Base-by-base conservation (phyloP, 208 protist genomes). In the Leishmania turanica region DNA sequence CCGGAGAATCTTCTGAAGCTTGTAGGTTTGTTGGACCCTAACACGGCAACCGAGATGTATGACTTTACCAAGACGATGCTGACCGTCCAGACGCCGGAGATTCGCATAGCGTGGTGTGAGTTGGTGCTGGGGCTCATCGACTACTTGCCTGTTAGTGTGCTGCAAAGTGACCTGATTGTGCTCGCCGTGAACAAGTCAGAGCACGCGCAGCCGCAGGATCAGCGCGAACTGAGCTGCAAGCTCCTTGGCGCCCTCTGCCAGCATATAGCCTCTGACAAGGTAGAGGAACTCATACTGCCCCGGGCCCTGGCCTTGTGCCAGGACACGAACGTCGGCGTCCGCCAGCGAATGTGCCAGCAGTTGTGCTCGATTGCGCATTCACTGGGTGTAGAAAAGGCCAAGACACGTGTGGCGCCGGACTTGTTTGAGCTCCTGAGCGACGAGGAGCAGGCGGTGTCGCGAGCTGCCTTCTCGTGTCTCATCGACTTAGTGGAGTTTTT, bases 401-500 rank as follows among this genome's bases (percentile, higher is more conserved):
- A 96, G 87, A 81, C 79, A 51, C 89, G 89, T 58, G 86, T 98
- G 9, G 91, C 94, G 1, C 87, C 87, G 27, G 93, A 97, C 64
- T 84, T 98, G 15, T 96, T 97, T 80, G 96, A 98, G 80, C 90
- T 97, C 17, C 89, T 98, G n/a, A 95, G 89, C 65, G 96, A 98
- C 74, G 96, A 98, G 84, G 96, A 98, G 76, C 88, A 93, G 62
- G 85, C 79, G 1, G 96, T 98, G 53, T 95, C 93, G 65, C 87
- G 91, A 27, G 86, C 91, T 15, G 96, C 96, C 31, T 98, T 98
- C 71, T 96, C 92, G 34, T 95, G 94, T 73, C 91, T 98, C 64
- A 87, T 97, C 60, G 96, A 97, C 77, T 80, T 98, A 7, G 91
- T 97, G n/a, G 91, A 97, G 77, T 97, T 97, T 78, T 97, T 98